These are phyloP conservation scores for Mycena rosella DNA, from an alignment of 768 basidiomycete species.

Conservation along the genomic window DNA sequence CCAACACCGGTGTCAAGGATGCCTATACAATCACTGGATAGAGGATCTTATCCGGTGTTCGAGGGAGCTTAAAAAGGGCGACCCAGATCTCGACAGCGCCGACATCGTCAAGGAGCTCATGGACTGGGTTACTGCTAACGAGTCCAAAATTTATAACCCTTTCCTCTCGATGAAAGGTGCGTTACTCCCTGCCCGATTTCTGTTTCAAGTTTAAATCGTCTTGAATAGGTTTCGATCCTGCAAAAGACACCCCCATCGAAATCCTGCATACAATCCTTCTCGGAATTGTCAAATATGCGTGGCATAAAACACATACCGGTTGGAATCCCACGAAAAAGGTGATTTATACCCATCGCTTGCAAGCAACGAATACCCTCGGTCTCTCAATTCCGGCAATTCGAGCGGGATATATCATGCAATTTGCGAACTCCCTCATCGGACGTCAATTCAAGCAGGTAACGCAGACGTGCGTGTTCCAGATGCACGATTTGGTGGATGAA, in stretches of 20 bases:
- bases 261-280: conserved; percentile 45
- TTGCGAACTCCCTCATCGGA: conserved; percentile 43
- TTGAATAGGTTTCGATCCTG: conserved; percentile 17
- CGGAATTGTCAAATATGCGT: conserved; percentile 46
- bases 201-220: background rate
- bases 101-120: conserved; percentile 44
- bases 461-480: conserved; percentile 42
- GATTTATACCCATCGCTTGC: conserved; percentile 35
- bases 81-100: conserved; percentile 27
- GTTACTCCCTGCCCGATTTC: background rate
- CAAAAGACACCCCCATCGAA: conserved; percentile 39
- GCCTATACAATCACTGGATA: conserved; percentile 54
- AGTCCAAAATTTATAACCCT: conserved; percentile 44
- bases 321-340: conserved; percentile 31
- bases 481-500: conserved; percentile 40
- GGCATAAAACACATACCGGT: conserved; percentile 39
- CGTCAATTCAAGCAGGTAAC: conserved; percentile 43
- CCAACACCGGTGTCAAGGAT: conserved; percentile 54
- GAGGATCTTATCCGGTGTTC: conserved; percentile 44
- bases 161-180: conserved; percentile 47
- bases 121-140: conserved; percentile 43
- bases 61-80: conserved; percentile 36
- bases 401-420: conserved; percentile 44
- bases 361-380: conserved; percentile 37
- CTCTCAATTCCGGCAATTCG: conserved; percentile 40